Evolutionary conservation across 202 grass and related monocot genomes (phyloP).

Genomic region (Setaria italica): DNA sequence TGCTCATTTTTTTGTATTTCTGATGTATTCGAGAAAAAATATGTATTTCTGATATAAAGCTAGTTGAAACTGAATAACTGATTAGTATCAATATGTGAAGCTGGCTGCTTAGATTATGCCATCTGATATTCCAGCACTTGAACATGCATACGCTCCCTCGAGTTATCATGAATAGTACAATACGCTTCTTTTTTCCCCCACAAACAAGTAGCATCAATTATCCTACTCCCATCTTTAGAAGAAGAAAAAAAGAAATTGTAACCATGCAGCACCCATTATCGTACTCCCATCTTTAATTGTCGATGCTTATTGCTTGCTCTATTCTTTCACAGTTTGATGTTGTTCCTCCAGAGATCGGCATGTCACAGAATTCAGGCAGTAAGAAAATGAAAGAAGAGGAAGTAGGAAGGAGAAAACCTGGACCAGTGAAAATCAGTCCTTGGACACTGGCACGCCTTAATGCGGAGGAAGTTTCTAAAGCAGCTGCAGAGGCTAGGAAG

Average conservation of each 20-base stretch:
- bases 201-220: background rate
- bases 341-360: constrained; percentile 78
- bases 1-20: background rate
- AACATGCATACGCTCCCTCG: background rate
- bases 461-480: constrained; percentile 96
- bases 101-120: background rate
- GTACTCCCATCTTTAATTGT: background rate
- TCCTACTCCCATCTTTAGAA: too few relatives aligned
- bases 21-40: background rate
- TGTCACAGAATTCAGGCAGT: constrained; percentile 61
- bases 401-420: constrained; percentile 68
- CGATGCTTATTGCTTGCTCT: constrained; percentile 17
- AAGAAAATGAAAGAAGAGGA: constrained; percentile 77
- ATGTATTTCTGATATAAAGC: constrained; percentile 7
- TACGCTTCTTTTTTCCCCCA: too few relatives aligned
- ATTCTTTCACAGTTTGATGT: constrained; percentile 80
- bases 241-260: background rate
- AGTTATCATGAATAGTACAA: background rate
- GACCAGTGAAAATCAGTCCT: constrained; percentile 88
- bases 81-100: background rate
- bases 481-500: constrained; percentile 81
- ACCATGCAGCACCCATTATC: background rate
- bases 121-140: constrained; percentile 3
- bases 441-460: constrained; percentile 97
- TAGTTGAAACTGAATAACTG: background rate